These are phyloP conservation scores for Sporothrix brunneoviolacea DNA, from an alignment of 2,329 filamentous ascomycete genomes.

Conservation along the genomic window DNA sequence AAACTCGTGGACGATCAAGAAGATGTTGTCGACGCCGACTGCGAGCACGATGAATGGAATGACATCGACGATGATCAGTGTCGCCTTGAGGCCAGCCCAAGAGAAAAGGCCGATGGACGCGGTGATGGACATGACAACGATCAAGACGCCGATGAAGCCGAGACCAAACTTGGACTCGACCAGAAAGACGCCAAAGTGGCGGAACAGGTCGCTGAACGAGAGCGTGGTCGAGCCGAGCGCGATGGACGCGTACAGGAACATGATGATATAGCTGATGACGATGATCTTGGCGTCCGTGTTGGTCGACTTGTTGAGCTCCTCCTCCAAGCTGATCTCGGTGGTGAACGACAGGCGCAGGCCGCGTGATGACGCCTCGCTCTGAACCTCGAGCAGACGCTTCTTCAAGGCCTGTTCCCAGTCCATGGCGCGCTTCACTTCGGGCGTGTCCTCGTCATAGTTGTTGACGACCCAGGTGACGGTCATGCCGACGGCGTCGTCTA, in stretches of 20 bases:
- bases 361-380: conserved; percentile 68
- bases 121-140: conserved; percentile 95
- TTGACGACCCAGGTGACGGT: conserved; percentile 93
- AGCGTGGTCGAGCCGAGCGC: conserved; percentile 84
- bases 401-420: conserved; percentile 84
- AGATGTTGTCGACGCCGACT: conserved; percentile 98
- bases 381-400: conserved; percentile 65
- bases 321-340: conserved; percentile 88
- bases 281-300: conserved; percentile 98
- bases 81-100: conserved; percentile 84
- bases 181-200: conserved; percentile 74
- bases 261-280: conserved; percentile 92
- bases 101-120: conserved; percentile 94
- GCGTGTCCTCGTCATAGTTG: conserved; percentile 70
- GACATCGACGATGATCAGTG: conserved; percentile 95
- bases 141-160: conserved; percentile 88
- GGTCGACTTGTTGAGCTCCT: conserved; percentile 95
- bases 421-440: conserved; percentile 65
- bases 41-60: conserved; percentile 96
- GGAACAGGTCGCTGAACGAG: conserved; percentile 67
- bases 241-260: conserved; percentile 95
- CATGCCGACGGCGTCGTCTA: conserved; percentile 69
- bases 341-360: conserved; percentile 88
- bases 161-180: conserved; percentile 97
- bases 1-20: conserved; percentile 96